phyloP scores from a whole-genome alignment of 257 asterid species.

The Cordia subcordata region DNA sequence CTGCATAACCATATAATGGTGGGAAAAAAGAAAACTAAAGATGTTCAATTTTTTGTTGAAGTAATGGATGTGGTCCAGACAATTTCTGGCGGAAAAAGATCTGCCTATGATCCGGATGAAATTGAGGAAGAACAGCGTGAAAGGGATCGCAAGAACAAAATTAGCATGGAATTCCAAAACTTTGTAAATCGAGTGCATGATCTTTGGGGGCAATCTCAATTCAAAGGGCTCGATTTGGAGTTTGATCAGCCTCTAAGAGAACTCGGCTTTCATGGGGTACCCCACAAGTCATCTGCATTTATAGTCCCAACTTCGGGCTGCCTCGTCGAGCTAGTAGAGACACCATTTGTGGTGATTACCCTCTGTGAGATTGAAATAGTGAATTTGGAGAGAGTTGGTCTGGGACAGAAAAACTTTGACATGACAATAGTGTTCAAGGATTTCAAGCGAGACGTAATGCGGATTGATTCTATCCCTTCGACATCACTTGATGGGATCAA shows the following conservation, averaged over 20 bases:
- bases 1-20: conserved; percentile 33
- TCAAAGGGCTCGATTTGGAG: conserved; percentile 25
- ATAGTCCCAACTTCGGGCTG: conserved; percentile 26
- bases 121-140: conserved; percentile 31
- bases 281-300: conserved; percentile 23
- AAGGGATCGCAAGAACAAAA: conserved; percentile 22
- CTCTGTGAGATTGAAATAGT: conserved; percentile 30
- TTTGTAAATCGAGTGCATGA: conserved; percentile 26
- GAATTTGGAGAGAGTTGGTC: conserved; percentile 25
- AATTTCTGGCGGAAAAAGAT: conserved; percentile 25
- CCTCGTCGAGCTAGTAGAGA: conserved; percentile 25
- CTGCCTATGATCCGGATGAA: conserved; percentile 32
- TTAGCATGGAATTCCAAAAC: conserved; percentile 25
- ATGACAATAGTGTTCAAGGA: conserved; percentile 32
- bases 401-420: conserved; percentile 29
- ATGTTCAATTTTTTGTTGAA: conserved; percentile 34
- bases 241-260: conserved; percentile 30
- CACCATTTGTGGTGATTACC: conserved; percentile 23
- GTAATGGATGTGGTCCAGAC: conserved; percentile 30
- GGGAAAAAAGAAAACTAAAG: conserved; percentile 34
- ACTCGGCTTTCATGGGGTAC: conserved; percentile 33
- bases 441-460: conserved; percentile 26
- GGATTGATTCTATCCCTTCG: conserved; percentile 24
- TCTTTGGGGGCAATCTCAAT: conserved; percentile 29
- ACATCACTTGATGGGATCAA: conserved; percentile 25